Evolutionary conservation across 2,329 filamentous ascomycete species (phyloP), one percentile per base, ranked within the genome.

Genomic region (Diplocarpon rosae): DNA sequence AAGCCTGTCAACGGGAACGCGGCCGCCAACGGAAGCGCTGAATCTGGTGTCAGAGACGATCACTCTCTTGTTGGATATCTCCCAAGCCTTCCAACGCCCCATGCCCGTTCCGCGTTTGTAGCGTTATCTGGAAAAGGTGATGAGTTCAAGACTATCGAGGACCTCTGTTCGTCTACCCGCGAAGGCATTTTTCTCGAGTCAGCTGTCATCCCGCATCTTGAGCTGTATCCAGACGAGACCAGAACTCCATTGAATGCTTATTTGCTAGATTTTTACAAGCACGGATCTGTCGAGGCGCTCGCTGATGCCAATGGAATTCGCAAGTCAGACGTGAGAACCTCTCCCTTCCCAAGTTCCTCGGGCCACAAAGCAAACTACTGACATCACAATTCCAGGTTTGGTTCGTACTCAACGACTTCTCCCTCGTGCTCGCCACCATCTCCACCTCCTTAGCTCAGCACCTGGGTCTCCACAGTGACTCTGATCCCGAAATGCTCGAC

Each of bases 221-320:
- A 71, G 5, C 63, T 85, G 10, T 73, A 73, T 52, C 74, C 76
- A 0, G 65, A 77, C 20, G 74, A 81, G 42, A 67, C 55, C 1
- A 8, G 59, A 62, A 52, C 53, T 11, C 73, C 72, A 0, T 68
- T 78, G 48, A 85, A 85, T 52, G 77, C 78, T 0, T 84, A 84
- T 56, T 64, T 89, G 0, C 77, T 81, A 48, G 82, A 89, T 60
- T 90, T 88, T 63, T 88, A 76, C 69, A 83, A 78, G 61, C 79
- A 89, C 54, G 83, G 83, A 3, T 75, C 81, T 56, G 60, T 79
- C 16, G 59, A 68, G 1, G 72, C 76, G 0, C 64, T 89, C 2
- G 72, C 75, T 11, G 64, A 62, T 0, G 80, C 78, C 27, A 89
- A 90, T 57, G 69, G 72, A 2, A 78, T 90, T 56, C 75, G 74